These are phyloP conservation scores for Saturnispora sanitii DNA, from an alignment of 805 yeast genomes.

Conservation along the genomic window DNA sequence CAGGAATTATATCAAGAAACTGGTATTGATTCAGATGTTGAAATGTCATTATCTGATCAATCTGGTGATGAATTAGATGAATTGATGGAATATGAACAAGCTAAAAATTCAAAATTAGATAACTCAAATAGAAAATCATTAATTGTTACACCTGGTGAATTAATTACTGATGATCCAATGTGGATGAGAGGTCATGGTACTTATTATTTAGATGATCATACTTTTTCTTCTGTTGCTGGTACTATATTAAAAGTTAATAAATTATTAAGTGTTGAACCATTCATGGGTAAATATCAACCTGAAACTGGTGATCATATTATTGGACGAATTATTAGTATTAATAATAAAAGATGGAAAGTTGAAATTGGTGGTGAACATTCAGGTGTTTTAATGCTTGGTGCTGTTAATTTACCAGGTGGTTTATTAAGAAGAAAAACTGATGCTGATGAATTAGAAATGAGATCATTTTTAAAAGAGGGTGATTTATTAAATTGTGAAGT, in stretches of 20 bases:
- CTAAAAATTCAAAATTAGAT: slow-evolving; percentile 5
- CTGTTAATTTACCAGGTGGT: slow-evolving; percentile 96
- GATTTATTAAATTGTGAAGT: slow-evolving; percentile 94
- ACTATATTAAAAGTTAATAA: slow-evolving; percentile 78
- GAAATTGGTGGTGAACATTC: slow-evolving; percentile 93
- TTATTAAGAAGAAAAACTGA: slow-evolving; percentile 88
- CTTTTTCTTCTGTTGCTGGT: slow-evolving; percentile 91
- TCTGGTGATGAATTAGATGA: slow-evolving; percentile 16
- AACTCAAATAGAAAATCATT: slow-evolving; percentile 11
- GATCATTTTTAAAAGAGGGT: slow-evolving; percentile 88
- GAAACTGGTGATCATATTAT: slow-evolving; percentile 95
- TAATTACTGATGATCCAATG: slow-evolving; percentile 87
- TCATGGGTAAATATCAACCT: slow-evolving; percentile 81
- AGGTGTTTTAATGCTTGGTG: slow-evolving; percentile 86
- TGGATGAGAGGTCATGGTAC: slow-evolving; percentile 99
- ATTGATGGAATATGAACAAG: slow-evolving; percentile 8
- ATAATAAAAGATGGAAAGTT: slow-evolving; percentile 91
- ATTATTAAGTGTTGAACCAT: slow-evolving; percentile 73
- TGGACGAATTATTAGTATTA: slow-evolving; percentile 91
- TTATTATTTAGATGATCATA: slow-evolving; percentile 60
- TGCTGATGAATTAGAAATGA: slow-evolving; percentile 93
- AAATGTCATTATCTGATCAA: slow-evolving; percentile 16
- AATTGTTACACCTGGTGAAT: slow-evolving; percentile 90
- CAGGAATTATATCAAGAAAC: slow-evolving; percentile 4
- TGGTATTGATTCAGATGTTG: slow-evolving; percentile 19